A percentile compares a stretch with the other conserved stretches of the same genome.
Conservation (phyloP, 2,329 filamentous ascomycete genomes). For the Alternaria rosae region DNA sequence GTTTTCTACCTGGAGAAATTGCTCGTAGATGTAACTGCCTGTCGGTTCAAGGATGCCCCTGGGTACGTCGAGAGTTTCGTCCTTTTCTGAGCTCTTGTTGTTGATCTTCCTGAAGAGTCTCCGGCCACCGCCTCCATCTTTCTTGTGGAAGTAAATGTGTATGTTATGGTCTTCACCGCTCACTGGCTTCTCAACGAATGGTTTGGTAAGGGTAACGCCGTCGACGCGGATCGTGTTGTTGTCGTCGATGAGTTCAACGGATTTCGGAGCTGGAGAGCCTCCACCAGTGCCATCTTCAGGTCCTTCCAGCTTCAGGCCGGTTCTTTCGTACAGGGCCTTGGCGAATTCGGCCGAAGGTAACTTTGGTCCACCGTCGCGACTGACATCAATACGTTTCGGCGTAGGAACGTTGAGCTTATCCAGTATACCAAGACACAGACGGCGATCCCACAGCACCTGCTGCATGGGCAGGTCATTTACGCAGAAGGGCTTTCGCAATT, state of each 20-base stretch:
- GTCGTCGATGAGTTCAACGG: slow-evolving; percentile 86
- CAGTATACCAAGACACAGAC: slow-evolving; percentile 85
- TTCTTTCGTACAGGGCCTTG: slow-evolving; percentile 79
- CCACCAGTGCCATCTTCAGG: slow-evolving; percentile 71
- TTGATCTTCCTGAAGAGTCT: slow-evolving; percentile 96
- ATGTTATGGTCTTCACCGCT: slow-evolving; percentile 99
- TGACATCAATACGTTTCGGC: slow-evolving; percentile 87
- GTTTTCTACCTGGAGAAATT: slow-evolving; percentile 96
- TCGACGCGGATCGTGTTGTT: slow-evolving; percentile 89
- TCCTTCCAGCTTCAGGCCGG: slow-evolving; percentile 77
- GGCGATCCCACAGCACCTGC: slow-evolving; percentile 93
- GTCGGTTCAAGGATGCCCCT: slow-evolving; percentile 80
- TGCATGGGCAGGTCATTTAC: slow-evolving; percentile 99
- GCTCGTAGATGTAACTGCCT: slow-evolving; percentile 94
- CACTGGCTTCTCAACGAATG: slow-evolving; percentile 98
- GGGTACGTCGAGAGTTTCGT: slow-evolving; percentile 77
- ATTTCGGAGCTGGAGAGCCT: slow-evolving; percentile 64
- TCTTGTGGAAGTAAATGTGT: slow-evolving; percentile 93
- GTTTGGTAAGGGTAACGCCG: slow-evolving; percentile 81
- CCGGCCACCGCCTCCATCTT: slow-evolving; percentile 85
- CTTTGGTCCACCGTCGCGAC: slow-evolving; percentile 85
- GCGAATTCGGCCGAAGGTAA: slow-evolving; percentile 81
- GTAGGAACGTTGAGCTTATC: slow-evolving; percentile 91
- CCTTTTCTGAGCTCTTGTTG: slow-evolving; percentile 97
- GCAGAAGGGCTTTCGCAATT: slow-evolving; percentile 91